A percentile compares a stretch with the other conserved stretches of the same genome.
Evolutionary conservation across 345 rosid genomes (phyloP).

Genomic region (Gossypium australe): DNA sequence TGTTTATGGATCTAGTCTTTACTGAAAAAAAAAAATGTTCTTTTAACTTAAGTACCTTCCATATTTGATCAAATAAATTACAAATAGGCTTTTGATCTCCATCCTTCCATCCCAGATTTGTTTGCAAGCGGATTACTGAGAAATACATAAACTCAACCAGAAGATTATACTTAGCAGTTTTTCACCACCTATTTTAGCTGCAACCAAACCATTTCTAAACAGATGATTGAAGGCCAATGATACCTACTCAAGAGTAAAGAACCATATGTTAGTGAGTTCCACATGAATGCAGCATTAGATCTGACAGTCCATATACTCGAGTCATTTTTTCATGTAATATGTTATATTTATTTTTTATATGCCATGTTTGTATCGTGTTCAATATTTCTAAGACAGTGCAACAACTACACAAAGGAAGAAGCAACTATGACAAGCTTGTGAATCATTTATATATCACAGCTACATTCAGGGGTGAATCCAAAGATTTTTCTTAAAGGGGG

Average conservation of each 20-base stretch:
- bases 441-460: not conserved
- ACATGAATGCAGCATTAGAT: not conserved
- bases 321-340: not conserved
- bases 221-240: slow-evolving; percentile 77
- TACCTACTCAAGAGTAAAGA: slow-evolving; percentile 40
- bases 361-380: not conserved
- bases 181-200: not conserved
- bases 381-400: not conserved
- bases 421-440: not conserved
- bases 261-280: slow-evolving; percentile 10
- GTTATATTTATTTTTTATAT: not conserved
- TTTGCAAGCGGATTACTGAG: not conserved
- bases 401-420: not conserved
- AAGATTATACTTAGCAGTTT: not conserved
- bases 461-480: not conserved
- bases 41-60: not conserved
- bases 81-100: not conserved
- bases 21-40: not conserved
- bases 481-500: too few species aligned
- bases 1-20: not conserved
- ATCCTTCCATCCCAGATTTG: slow-evolving; percentile 1
- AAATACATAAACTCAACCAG: not conserved
- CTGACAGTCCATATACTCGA: not conserved
- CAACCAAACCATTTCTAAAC: slow-evolving; percentile 27
- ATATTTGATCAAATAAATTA: not conserved